Conservation (phyloP, 208 protist genomes). For the Herpetomonas samuelpessoai region DNA sequence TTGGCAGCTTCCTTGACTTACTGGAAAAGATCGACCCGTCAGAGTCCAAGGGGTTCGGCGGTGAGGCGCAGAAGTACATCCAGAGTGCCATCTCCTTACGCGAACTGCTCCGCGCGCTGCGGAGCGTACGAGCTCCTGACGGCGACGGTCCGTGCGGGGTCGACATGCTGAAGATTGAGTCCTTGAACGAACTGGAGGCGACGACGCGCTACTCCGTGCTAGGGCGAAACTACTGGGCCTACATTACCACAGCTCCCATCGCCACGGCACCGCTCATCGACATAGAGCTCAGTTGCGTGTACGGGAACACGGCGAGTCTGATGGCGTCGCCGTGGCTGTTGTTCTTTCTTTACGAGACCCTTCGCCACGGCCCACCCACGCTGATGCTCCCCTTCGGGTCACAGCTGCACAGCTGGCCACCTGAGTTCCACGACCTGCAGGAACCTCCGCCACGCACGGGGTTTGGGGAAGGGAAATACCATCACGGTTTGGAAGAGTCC, state of each 20-base stretch:
- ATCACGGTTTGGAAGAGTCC: not conserved
- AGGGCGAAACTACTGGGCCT: conserved; percentile 86
- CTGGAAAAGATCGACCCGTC: conserved; percentile 51
- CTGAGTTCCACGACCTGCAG: conserved; percentile 32
- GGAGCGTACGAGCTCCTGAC: conserved; percentile 34
- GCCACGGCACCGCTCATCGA: conserved; percentile 67
- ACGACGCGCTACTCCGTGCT: conserved; percentile 84
- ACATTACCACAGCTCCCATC: conserved; percentile 60
- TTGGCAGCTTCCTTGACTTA: conserved; percentile 70
- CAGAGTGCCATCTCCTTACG: conserved; percentile 77
- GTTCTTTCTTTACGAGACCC: conserved; percentile 60
- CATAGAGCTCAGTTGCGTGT: conserved; percentile 68
- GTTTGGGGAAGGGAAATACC: not conserved
- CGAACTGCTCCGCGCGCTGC: conserved; percentile 61
- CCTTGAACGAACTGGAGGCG: conserved; percentile 88
- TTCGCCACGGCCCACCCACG: conserved; percentile 48
- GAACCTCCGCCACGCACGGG: conserved; percentile 10
- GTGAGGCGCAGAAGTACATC: conserved; percentile 88
- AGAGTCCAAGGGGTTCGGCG: conserved; percentile 41
- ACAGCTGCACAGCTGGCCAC: conserved; percentile 53
- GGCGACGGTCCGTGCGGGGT: conserved; percentile 40
- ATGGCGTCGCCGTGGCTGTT: conserved; percentile 85
- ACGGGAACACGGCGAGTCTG: conserved; percentile 74
- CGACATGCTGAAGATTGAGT: conserved; percentile 87
- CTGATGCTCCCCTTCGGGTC: conserved; percentile 72